Percentiles rank a stretch among this genome's conserved stretches.
Evolutionary conservation across 495 filamentous ascomycete genomes (phyloP).

Genomic region (Hyphodiscus hymeniophilus): DNA sequence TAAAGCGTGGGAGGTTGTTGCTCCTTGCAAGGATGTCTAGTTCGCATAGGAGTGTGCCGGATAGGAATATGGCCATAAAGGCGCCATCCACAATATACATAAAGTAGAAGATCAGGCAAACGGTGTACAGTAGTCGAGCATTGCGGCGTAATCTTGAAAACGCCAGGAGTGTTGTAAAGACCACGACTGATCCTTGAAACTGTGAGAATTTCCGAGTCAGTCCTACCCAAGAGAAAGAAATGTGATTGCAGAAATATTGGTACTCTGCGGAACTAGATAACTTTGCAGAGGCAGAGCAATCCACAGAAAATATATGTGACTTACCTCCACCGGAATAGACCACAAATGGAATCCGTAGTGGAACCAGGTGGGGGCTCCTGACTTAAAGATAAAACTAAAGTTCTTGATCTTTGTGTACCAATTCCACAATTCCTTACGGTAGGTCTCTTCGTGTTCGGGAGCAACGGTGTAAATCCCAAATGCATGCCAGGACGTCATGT

Average conservation of each 20-base stretch:
- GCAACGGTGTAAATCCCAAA: constrained; percentile 33
- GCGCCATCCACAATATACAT: constrained; percentile 43
- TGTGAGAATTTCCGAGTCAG: constrained; percentile 18
- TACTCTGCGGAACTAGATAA: too few relatives aligned
- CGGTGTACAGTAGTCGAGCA: constrained; percentile 36
- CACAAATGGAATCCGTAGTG: constrained; percentile 57
- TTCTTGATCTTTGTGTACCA: constrained; percentile 52
- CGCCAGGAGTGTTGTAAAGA: constrained; percentile 52
- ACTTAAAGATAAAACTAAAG: constrained; percentile 47
- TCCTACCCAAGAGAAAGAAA: too few relatives aligned
- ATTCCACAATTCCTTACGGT: constrained; percentile 35
- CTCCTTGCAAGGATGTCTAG: constrained; percentile 35
- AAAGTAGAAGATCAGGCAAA: constrained; percentile 43
- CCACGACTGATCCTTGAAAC: constrained; percentile 53
- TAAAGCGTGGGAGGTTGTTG: constrained; percentile 31
- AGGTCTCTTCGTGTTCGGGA: constrained; percentile 29
- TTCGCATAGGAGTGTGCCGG: constrained; percentile 41
- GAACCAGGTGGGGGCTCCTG: constrained; percentile 37
- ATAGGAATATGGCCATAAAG: constrained; percentile 34
- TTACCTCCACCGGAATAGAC: constrained; percentile 64
- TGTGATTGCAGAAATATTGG: too few relatives aligned
- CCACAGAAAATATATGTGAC: constrained; percentile 55
- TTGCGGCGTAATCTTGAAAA: constrained; percentile 40
- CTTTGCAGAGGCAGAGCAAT: constrained; percentile 31
- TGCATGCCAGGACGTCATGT: constrained; percentile 39